Evolutionary conservation across 2,329 filamentous ascomycete species (phyloP).

Genomic region (Fusarium sp.): DNA sequence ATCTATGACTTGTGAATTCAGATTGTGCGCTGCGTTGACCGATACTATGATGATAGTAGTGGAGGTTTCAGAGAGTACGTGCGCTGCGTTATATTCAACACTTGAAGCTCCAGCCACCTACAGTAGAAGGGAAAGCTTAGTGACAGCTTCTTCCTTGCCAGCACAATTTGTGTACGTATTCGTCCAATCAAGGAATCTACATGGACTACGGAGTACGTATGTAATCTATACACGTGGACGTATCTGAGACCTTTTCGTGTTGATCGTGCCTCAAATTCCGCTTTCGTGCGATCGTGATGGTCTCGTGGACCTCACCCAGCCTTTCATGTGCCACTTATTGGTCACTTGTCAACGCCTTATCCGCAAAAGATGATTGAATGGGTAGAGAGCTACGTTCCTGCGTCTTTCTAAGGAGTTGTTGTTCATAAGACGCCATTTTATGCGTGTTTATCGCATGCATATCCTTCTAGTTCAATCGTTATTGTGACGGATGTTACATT

Average conservation of each 20-base stretch:
- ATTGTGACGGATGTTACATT: conserved; percentile 27
- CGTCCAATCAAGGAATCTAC: not conserved
- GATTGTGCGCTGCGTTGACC: not conserved
- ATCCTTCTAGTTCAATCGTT: conserved; percentile 13
- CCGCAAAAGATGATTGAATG: not conserved
- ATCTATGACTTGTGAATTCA: not conserved
- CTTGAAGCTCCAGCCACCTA: no score
- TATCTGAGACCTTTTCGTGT: conserved; percentile 14
- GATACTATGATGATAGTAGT: not conserved
- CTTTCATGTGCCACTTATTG: conserved; percentile 38
- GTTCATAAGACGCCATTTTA: conserved; percentile 4
- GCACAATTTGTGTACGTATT: not conserved
- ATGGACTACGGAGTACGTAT: conserved; percentile 11
- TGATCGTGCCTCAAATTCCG: conserved; percentile 29
- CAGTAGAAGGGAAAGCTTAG: no score
- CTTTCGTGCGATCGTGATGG: conserved; percentile 30
- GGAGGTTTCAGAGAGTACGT: not conserved
- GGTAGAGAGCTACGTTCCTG: conserved; percentile 5
- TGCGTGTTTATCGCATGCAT: conserved; percentile 26
- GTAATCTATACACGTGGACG: conserved; percentile 31
- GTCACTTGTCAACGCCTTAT: conserved; percentile 25
- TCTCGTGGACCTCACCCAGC: conserved; percentile 32
- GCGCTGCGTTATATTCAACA: not conserved
- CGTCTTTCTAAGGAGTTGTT: not conserved
- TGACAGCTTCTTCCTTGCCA: not conserved